Evolutionary conservation across 108 stramenopile genomes (phyloP).

Genomic region (Bacterosira constricta): DNA sequence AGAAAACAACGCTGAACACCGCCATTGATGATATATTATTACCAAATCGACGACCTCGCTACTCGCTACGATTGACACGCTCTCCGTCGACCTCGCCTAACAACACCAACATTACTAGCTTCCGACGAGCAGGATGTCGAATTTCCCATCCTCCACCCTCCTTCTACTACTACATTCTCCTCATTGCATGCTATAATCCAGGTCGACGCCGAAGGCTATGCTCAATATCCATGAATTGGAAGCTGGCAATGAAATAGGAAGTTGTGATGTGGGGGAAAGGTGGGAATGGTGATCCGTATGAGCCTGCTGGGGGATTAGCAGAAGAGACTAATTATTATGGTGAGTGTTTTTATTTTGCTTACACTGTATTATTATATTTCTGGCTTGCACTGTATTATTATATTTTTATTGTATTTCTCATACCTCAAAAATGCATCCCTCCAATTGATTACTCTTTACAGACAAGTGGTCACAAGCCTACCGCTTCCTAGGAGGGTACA

Average conservation of each 20-base stretch:
- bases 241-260: not conserved
- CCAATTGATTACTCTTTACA: not conserved
- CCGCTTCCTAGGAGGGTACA: slow-evolving; percentile 80
- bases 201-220: not conserved
- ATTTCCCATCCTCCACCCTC: no score
- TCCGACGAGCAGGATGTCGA: not conserved
- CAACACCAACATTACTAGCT: not conserved
- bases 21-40: no score
- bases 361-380: not conserved
- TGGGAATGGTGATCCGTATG: not conserved
- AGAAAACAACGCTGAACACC: no score
- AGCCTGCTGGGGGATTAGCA: not conserved
- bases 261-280: not conserved
- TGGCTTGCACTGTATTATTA: not conserved
- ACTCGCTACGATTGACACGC: no score
- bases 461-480: slow-evolving; percentile 88
- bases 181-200: not conserved
- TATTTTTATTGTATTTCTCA: not conserved
- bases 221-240: not conserved
- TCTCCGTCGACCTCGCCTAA: no score
- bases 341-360: not conserved
- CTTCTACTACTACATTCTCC: no score
- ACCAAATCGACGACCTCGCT: no score
- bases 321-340: not conserved
- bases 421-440: not conserved